Evolutionary conservation across 2,329 filamentous ascomycete genomes (phyloP), one percentile per base, ranked within the genome.

Genomic region (Cladophialophora psammophila): DNA sequence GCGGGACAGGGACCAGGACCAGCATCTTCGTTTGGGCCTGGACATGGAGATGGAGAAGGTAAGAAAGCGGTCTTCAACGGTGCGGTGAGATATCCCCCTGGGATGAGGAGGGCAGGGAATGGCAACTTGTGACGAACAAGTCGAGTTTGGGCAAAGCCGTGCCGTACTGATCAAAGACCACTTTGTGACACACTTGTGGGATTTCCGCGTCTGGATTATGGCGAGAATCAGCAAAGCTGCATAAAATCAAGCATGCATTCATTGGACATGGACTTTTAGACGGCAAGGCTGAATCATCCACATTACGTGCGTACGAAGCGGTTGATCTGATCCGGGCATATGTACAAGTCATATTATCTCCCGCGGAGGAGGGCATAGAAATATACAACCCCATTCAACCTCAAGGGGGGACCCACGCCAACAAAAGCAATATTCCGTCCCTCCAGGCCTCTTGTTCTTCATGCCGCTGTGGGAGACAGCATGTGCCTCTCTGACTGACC

Each of bases 1-100:
- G 26, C 26, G 26, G 34, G 50, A 60, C 31, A 35, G 12, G 54
- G 35, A 20, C 10, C 59, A n/a, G 54, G 53, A 9, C 13, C 50
- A 35, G 52, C 4, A 20, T 12, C 20, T 34, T 15, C 35, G 32
- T n/a, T 32, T 38, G 55, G 34, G 18, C 18, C 18, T 50, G 35
- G 63, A 50, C 36, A 31, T 40, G 40, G 55, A 59, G 58, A 10
- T 50, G 58, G 42, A 9, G 57, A 36, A n/a, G 59, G 52, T 20
- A 58, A 13, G 48, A 61, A 53, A 53, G 32, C 50, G n/a, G 35
- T 26, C 35, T 61, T 53, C 12, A 42, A 38, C 34, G 58, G 53
- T 52, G 59, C 52, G 26, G 50, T 73, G 40, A 63, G 72, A 52
- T 64, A 71, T n/a, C 72, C 72, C 31, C 72, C 72, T 31, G 69